phyloP scores from a whole-genome alignment of 2,329 filamentous ascomycete species.

The Cucurbitaria berberidis region DNA sequence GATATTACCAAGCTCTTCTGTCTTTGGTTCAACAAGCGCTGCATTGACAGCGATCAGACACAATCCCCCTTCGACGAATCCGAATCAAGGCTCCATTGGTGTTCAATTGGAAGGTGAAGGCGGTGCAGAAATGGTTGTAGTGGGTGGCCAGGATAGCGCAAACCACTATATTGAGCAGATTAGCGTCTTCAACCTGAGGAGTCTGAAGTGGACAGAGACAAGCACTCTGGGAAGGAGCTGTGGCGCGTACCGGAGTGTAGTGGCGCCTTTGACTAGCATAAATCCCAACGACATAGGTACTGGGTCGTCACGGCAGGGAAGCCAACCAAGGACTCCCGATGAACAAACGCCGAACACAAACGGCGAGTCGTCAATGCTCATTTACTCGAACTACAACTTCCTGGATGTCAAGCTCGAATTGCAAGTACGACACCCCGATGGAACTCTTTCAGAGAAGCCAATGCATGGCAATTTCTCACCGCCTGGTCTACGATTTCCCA shows the following conservation, averaged over 20 bases:
- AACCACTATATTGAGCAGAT: constrained; percentile 99
- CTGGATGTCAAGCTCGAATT: constrained; percentile 95
- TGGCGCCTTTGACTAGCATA: constrained; percentile 76
- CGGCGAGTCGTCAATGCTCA: constrained; percentile 76
- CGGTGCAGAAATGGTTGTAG: constrained; percentile 95
- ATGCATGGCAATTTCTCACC: constrained; percentile 90
- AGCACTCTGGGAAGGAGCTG: constrained; percentile 88
- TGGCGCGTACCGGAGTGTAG: constrained; percentile 94
- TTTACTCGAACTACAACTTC: constrained; percentile 99
- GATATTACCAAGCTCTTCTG: constrained; percentile 84
- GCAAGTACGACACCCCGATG: constrained; percentile 84
- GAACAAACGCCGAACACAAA: constrained; percentile 38
- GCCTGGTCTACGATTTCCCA: constrained; percentile 91
- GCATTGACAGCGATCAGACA: constrained; percentile 87
- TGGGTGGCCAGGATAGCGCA: constrained; percentile 94
- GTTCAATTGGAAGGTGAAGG: constrained; percentile 89
- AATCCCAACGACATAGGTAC: constrained; percentile 71
- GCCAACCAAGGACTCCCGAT: constrained; percentile 49
- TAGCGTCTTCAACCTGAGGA: constrained; percentile 95
- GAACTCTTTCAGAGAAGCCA: constrained; percentile 80
- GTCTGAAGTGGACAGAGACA: constrained; percentile 93
- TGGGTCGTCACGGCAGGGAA: constrained; percentile 48
- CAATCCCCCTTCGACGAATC: constrained; percentile 80
- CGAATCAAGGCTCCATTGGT: constrained; percentile 86
- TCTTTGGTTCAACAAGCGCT: constrained; percentile 83